Evolutionary conservation across 805 yeast species (phyloP).

Genomic region (Candida incommunis): DNA sequence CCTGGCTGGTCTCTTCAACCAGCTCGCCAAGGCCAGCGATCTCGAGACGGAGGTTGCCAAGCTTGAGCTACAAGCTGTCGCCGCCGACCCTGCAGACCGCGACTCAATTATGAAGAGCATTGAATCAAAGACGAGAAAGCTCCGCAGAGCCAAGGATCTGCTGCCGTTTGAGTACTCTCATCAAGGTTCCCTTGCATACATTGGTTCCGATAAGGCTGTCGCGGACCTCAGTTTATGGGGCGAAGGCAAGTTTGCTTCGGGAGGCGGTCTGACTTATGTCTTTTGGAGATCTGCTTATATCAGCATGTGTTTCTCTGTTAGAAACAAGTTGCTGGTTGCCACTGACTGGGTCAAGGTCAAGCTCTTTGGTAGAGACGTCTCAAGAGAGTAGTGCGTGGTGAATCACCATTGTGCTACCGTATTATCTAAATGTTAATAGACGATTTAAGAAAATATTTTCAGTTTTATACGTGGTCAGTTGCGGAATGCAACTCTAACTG

Average conservation of each 20-base stretch:
- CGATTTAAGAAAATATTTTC: no score
- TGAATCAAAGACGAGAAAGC: slow-evolving; percentile 28
- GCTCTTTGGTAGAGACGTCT: slow-evolving; percentile 86
- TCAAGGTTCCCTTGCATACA: slow-evolving; percentile 88
- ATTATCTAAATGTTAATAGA: no score
- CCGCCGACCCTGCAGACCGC: slow-evolving; percentile 20
- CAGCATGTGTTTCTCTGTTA: slow-evolving; percentile 79
- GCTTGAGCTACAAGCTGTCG: slow-evolving; percentile 22
- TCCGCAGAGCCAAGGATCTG: slow-evolving; percentile 22
- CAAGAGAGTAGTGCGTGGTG: slow-evolving; percentile 58
- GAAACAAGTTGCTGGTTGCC: slow-evolving; percentile 75
- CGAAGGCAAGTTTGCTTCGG: slow-evolving; percentile 68
- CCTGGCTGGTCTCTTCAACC: slow-evolving; percentile 59
- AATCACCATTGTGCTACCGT: no score
- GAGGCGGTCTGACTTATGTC: slow-evolving; percentile 77
- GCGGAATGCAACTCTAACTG: no score
- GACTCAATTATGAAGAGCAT: slow-evolving; percentile 29
- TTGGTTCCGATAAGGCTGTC: slow-evolving; percentile 83
- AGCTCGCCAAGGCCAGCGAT: slow-evolving; percentile 24
- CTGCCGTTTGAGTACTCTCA: slow-evolving; percentile 66
- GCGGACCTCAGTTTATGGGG: slow-evolving; percentile 60
- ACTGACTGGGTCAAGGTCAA: slow-evolving; percentile 83
- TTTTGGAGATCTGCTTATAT: slow-evolving; percentile 94
- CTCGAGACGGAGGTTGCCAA: slow-evolving; percentile 25
- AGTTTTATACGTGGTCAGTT: no score